Conservation (phyloP, 495 filamentous ascomycete genomes). For the Trichoderma asperelloides region DNA sequence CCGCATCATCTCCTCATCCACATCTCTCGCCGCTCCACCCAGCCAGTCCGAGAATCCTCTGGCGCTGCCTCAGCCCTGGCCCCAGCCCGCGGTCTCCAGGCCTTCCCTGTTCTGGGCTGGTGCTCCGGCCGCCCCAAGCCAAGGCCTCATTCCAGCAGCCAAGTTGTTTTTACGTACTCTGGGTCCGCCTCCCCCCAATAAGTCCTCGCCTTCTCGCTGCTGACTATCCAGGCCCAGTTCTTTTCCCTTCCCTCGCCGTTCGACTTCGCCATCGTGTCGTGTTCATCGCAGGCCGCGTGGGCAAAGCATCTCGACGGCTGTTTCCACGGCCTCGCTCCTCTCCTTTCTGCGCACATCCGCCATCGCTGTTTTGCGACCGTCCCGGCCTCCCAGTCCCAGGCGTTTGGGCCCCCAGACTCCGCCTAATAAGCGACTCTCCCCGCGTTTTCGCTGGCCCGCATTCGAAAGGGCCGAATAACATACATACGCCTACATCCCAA, state of each 20-base stretch:
- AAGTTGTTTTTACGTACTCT: conserved; percentile 4
- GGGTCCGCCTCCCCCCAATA: not conserved
- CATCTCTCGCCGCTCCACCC: not conserved
- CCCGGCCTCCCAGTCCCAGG: not conserved
- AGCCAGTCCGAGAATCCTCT: not conserved
- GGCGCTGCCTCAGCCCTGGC: conserved; percentile 1
- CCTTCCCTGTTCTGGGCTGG: not conserved
- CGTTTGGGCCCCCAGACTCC: not conserved
- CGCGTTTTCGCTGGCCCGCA: conserved; percentile 1
- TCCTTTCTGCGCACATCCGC: not conserved
- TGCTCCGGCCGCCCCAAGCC: not conserved
- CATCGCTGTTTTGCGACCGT: not conserved
- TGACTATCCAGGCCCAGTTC: not conserved
- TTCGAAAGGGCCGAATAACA: conserved; percentile 12
- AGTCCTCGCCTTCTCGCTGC: not conserved
- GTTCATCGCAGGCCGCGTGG: not conserved
- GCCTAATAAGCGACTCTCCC: conserved; percentile 8
- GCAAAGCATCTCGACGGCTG: not conserved
- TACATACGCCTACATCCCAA: conserved; percentile 9
- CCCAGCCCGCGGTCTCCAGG: not conserved
- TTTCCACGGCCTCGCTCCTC: not conserved
- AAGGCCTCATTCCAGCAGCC: not conserved
- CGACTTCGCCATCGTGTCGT: not conserved
- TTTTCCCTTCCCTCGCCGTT: not conserved
- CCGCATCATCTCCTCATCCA: not conserved